Conservation (phyloP, 768 basidiomycete genomes). For the Mrakia hoshinonis region DNA sequence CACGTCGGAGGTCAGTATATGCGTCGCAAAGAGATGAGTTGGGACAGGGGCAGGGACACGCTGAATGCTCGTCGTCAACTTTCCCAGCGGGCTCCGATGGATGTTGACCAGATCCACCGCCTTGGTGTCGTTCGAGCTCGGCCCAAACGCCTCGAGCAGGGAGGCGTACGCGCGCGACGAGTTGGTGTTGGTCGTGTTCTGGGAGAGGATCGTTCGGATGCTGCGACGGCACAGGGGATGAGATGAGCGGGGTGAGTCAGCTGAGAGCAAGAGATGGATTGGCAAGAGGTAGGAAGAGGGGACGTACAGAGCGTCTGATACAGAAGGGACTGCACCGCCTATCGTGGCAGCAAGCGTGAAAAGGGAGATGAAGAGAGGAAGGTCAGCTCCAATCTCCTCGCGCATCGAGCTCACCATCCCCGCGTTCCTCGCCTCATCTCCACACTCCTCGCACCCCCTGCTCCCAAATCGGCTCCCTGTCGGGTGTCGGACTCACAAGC, state of each 20-base stretch:
- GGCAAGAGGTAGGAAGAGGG: not conserved
- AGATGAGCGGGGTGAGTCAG: not conserved
- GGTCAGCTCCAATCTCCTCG: not conserved
- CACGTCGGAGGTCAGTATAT: too few species aligned
- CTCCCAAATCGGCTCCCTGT: too few species aligned
- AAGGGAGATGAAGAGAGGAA: not conserved
- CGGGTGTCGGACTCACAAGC: slow-evolving; percentile 5
- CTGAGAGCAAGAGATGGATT: not conserved
- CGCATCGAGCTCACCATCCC: not conserved
- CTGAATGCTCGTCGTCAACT: slow-evolving; percentile 12
- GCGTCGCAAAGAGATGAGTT: too few species aligned
- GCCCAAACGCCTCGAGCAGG: slow-evolving; percentile 18
- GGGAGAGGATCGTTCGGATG: slow-evolving; percentile 25
- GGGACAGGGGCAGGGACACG: not conserved
- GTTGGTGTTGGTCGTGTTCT: slow-evolving; percentile 29
- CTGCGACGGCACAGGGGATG: not conserved
- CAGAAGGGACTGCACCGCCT: slow-evolving; percentile 24
- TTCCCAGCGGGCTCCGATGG: not conserved
- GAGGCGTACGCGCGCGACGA: slow-evolving; percentile 27
- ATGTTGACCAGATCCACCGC: slow-evolving; percentile 15
- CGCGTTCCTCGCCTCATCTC: not conserved
- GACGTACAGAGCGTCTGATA: slow-evolving; percentile 27
- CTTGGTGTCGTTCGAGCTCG: not conserved
- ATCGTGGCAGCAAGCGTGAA: not conserved
- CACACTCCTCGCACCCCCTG: not conserved